phyloP scores from a whole-genome alignment of 345 rosid genomes.

The Eucalyptus sideroxylon region DNA sequence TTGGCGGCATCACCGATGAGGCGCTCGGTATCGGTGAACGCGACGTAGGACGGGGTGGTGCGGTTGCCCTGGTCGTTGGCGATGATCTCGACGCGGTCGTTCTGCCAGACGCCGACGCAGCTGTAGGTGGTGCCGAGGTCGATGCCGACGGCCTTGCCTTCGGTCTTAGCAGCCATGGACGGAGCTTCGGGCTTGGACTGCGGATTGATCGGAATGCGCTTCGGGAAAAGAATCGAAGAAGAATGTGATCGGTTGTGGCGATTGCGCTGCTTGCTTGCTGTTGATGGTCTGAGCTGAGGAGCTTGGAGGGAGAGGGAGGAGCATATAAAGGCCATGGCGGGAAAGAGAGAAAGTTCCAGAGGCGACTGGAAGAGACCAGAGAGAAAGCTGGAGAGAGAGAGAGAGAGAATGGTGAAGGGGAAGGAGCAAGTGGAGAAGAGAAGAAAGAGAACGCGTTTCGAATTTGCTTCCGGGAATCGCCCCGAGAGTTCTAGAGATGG shows the following conservation, averaged over 20 bases:
- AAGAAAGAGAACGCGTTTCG: background rate
- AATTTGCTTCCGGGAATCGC: background rate
- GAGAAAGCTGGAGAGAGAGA: background rate
- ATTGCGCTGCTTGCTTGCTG: background rate
- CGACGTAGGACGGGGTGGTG: constrained; percentile 17
- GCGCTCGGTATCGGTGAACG: constrained; percentile 17
- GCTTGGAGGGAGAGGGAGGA: background rate
- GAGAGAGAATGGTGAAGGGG: background rate
- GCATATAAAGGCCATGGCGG: background rate
- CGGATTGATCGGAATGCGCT: background rate
- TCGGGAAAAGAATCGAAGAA: background rate
- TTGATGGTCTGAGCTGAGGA: background rate
- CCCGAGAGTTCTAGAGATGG: background rate
- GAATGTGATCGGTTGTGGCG: background rate
- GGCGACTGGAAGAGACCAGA: background rate
- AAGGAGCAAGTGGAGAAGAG: background rate
- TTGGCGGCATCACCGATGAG: constrained; percentile 16
- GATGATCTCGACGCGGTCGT: constrained; percentile 21
- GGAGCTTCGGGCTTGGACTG: background rate
- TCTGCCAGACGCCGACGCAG: constrained; percentile 12
- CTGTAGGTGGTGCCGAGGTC: constrained; percentile 18
- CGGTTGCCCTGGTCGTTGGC: constrained; percentile 18
- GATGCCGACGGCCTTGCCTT: constrained; percentile 7
- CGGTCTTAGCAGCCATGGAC: background rate
- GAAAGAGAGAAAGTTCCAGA: background rate